Conservation (phyloP, 805 yeast species). For the Zygotorulaspora sp. region DNA sequence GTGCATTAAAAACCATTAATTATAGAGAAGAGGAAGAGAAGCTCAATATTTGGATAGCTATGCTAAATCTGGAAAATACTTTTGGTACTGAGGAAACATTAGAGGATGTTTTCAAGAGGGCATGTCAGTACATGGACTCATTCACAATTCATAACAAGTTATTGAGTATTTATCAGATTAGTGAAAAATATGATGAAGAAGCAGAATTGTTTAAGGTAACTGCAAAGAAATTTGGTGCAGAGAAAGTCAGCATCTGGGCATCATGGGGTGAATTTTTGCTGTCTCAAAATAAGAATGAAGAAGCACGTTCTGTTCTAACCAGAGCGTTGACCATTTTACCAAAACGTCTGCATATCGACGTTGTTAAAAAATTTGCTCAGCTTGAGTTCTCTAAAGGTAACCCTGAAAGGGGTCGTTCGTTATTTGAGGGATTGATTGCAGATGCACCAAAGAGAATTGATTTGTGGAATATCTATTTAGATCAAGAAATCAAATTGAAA, state of each 20-base stretch:
- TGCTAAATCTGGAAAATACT: slow-evolving; percentile 86
- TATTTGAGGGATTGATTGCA: slow-evolving; percentile 85
- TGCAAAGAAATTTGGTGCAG: slow-evolving; percentile 73
- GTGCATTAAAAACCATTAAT: slow-evolving; percentile 86
- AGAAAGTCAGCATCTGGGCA: slow-evolving; percentile 70
- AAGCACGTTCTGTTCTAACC: slow-evolving; percentile 69
- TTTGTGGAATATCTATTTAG: slow-evolving; percentile 92
- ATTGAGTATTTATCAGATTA: slow-evolving; percentile 66
- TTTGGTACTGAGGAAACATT: slow-evolving; percentile 84
- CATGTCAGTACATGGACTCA: slow-evolving; percentile 91
- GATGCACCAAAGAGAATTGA: slow-evolving; percentile 91
- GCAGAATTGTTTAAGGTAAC: slow-evolving; percentile 59
- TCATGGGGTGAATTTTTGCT: slow-evolving; percentile 73
- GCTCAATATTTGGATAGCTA: slow-evolving; percentile 92
- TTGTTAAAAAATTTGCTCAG: slow-evolving; percentile 84
- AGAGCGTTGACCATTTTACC: slow-evolving; percentile 68
- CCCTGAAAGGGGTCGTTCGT: slow-evolving; percentile 88
- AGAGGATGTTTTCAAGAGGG: slow-evolving; percentile 73
- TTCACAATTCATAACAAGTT: slow-evolving; percentile 74
- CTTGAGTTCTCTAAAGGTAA: slow-evolving; percentile 85
- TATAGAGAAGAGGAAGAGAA: slow-evolving; percentile 92
- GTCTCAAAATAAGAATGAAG: slow-evolving; percentile 49
- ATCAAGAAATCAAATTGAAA: slow-evolving; percentile 76
- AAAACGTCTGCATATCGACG: slow-evolving; percentile 68
- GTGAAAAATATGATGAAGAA: slow-evolving; percentile 72